phyloP scores from a whole-genome alignment of 2,329 filamentous ascomycete genomes.

The Aspergillus luchuensis region DNA sequence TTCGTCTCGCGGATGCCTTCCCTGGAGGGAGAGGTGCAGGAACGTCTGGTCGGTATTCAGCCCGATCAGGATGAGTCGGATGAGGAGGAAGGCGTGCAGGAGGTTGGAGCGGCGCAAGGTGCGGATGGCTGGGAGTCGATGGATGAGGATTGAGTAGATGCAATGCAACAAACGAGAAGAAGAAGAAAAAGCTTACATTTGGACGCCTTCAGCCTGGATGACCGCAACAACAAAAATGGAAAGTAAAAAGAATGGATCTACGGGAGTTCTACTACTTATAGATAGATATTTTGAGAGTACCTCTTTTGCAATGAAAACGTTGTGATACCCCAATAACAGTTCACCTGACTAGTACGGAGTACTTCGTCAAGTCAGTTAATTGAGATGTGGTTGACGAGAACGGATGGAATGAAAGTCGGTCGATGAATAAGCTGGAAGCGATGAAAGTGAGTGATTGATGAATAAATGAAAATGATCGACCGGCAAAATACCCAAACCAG shows the following conservation, averaged over 20 bases:
- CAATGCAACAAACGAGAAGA: no score
- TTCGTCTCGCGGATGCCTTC: conserved; percentile 73
- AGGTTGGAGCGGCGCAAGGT: conserved; percentile 51
- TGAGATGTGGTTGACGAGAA: not conserved
- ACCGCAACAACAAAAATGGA: not conserved
- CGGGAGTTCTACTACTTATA: not conserved
- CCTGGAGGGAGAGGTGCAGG: conserved; percentile 64
- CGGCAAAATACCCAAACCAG: not conserved
- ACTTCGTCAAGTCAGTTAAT: no score
- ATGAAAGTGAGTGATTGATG: not conserved
- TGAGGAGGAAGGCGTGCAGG: conserved; percentile 61
- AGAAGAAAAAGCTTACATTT: no score
- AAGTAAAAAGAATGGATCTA: not conserved
- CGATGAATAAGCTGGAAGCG: not conserved
- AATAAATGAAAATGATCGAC: not conserved
- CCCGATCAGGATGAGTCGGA: conserved; percentile 67
- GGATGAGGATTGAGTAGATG: conserved; percentile 50
- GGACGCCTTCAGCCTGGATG: not conserved
- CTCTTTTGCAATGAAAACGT: conserved; percentile 21
- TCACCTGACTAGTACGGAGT: no score
- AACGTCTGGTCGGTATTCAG: conserved; percentile 75
- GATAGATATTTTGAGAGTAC: not conserved
- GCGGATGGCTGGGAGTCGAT: conserved; percentile 58
- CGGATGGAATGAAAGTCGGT: not conserved
- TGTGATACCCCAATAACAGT: conserved; percentile 22